phyloP scores from a whole-genome alignment of 768 basidiomycete species.

The Rhizopogon vulgaris region DNA sequence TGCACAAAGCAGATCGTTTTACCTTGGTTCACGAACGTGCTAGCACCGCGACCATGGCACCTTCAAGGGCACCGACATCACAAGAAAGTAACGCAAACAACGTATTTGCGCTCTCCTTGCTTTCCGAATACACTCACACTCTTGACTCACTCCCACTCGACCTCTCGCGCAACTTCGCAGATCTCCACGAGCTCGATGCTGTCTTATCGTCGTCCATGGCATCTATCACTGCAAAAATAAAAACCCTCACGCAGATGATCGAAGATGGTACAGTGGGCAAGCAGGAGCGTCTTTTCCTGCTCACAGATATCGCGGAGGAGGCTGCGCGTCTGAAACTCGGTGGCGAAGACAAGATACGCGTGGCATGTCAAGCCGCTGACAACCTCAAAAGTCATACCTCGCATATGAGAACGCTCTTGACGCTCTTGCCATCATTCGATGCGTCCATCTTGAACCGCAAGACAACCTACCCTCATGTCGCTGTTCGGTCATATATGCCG shows the following conservation, averaged over 20 bases:
- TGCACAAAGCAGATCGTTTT: not conserved
- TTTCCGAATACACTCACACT: constrained; percentile 83
- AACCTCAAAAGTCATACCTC: constrained; percentile 62
- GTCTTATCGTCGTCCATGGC: constrained; percentile 87
- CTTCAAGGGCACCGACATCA: constrained; percentile 25
- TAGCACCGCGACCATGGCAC: constrained; percentile 27
- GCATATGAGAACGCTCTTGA: constrained; percentile 59
- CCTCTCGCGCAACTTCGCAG: constrained; percentile 90
- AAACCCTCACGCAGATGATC: constrained; percentile 68
- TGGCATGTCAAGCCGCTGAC: constrained; percentile 88
- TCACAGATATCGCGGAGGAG: constrained; percentile 93
- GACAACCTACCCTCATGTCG: constrained; percentile 74
- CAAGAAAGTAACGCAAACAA: constrained; percentile 31
- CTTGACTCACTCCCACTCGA: constrained; percentile 92
- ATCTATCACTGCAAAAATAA: constrained; percentile 76
- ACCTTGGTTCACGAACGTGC: not conserved
- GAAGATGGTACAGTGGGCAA: constrained; percentile 52
- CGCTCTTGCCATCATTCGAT: constrained; percentile 61
- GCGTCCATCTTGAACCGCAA: constrained; percentile 47
- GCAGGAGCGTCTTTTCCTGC: constrained; percentile 76
- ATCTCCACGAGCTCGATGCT: constrained; percentile 97
- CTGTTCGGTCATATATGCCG: constrained; percentile 64
- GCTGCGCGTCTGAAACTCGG: constrained; percentile 87
- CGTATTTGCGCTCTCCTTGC: constrained; percentile 61
- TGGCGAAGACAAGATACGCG: constrained; percentile 96